phyloP scores from a whole-genome alignment of 2,329 filamentous ascomycete species.

The Teratosphaeriaceae sp. region DNA sequence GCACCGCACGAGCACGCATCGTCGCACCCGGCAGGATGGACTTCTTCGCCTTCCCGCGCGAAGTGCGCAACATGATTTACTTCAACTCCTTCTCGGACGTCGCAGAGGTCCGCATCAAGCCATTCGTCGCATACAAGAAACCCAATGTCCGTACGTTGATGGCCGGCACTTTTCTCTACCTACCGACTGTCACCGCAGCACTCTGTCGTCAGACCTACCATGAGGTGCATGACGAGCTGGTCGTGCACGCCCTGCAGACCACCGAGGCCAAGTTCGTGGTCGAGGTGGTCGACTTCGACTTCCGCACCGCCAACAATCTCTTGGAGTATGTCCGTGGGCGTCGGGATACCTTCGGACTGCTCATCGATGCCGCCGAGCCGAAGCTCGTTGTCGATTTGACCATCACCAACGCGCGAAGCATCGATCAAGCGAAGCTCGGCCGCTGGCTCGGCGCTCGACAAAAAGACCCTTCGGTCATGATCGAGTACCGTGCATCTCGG shows the following conservation, averaged over 20 bases:
- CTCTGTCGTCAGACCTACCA: not conserved
- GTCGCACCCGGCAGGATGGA: not conserved
- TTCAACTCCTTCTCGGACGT: not conserved
- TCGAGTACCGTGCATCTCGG: too few relatives aligned
- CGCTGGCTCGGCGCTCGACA: not conserved
- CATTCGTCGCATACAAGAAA: not conserved
- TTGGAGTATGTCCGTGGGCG: not conserved
- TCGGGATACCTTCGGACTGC: not conserved
- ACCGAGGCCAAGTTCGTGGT: not conserved
- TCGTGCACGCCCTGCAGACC: not conserved
- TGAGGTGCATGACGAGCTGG: not conserved
- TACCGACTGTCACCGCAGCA: too few relatives aligned
- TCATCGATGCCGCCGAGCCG: not conserved
- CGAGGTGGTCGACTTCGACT: not conserved
- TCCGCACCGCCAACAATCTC: not conserved
- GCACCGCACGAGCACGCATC: not conserved
- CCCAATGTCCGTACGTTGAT: too few relatives aligned
- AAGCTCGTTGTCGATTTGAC: not conserved
- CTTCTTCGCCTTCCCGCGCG: not conserved
- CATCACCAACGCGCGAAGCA: not conserved
- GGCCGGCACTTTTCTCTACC: too few relatives aligned
- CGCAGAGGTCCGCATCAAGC: not conserved
- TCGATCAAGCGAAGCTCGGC: not conserved
- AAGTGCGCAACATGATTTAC: not conserved
- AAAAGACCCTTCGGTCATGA: too few relatives aligned